These are phyloP conservation scores for Hericium rajendrae DNA, from an alignment of 768 basidiomycete genomes.

Conservation along the genomic window DNA sequence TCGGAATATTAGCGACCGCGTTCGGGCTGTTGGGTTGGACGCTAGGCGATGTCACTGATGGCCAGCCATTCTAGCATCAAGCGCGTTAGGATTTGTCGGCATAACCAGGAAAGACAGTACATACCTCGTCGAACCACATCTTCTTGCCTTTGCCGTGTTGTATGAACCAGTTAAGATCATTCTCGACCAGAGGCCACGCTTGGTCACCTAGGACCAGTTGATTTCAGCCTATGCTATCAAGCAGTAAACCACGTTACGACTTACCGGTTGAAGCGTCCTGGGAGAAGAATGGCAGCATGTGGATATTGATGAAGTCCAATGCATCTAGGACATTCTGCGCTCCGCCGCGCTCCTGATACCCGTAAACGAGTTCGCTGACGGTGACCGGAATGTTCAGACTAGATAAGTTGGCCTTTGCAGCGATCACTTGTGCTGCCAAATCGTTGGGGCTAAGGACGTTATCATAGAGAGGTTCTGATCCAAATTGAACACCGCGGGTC, in stretches of 20 bases:
- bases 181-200: constrained; percentile 53
- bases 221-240: background rate
- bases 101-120: constrained; percentile 4
- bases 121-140: constrained; percentile 63
- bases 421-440: constrained; percentile 41
- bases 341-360: constrained; percentile 42
- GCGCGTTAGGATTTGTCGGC: background rate
- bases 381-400: constrained; percentile 56
- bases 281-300: constrained; percentile 67
- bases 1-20: constrained; percentile 50
- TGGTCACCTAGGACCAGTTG: constrained; percentile 29
- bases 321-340: constrained; percentile 47
- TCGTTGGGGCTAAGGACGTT: constrained; percentile 36
- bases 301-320: constrained; percentile 55
- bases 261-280: constrained; percentile 44
- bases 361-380: constrained; percentile 31
- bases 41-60: constrained; percentile 47
- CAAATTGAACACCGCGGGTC: constrained; percentile 59
- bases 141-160: constrained; percentile 59
- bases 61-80: constrained; percentile 60
- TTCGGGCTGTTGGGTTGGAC: constrained; percentile 56
- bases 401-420: constrained; percentile 39
- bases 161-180: constrained; percentile 61
- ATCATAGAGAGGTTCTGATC: constrained; percentile 63
- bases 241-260: constrained; percentile 8